Base-by-base conservation (phyloP, 345 rosid genomes). In the Microthlaspi erraticum region DNA sequence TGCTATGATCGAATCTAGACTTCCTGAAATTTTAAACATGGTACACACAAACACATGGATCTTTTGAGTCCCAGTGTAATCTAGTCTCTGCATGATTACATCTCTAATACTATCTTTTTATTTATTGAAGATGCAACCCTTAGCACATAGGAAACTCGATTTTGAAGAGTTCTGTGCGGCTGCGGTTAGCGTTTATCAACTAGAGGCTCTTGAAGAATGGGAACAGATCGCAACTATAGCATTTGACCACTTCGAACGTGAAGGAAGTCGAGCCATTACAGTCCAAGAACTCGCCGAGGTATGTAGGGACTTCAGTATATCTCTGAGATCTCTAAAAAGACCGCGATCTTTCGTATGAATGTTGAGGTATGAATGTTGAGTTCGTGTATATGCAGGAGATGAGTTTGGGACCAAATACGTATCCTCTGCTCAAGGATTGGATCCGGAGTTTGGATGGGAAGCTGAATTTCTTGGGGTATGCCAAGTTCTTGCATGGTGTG, bases 141-240 rank as follows among this genome's bases (percentile, higher is more conserved):
- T 75, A 12, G 74, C 74, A 53, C 74, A 88, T 67, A 83, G 87
- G 71, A 82, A 90, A 64, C 87, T 93, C 81, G 94, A 91, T 70
- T 93, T 91, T 66, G 99, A 89, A 69, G 99, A 93, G 83, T 93
- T 89, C 61, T 89, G 95, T 77, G 97, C 96, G 17, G 97, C 99
- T 71, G 78, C 93, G 7, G 77, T 91, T 17, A 93, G 96, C 14
- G 93, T 93, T 54, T 87, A 93, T 81, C 99, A 93, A 83, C 87
- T 91, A 10, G 99, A 91, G 79, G 96, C 99, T 29, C 87, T 91
- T 49, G 99, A 91, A 76, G 75, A 81, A 65, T 91, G 99, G 99
- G 94, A 94, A 69, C 90, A 91, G 59, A 86, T 78, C 61, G 95
- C 96, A 66, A 87, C 83, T 31, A 59, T 77, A 75, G 98, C 98